A percentile compares a stretch with the other conserved stretches of the same genome.
These are phyloP conservation scores for Cajanus cajan DNA, from an alignment of 306 rosid species.

Conservation along the genomic window DNA sequence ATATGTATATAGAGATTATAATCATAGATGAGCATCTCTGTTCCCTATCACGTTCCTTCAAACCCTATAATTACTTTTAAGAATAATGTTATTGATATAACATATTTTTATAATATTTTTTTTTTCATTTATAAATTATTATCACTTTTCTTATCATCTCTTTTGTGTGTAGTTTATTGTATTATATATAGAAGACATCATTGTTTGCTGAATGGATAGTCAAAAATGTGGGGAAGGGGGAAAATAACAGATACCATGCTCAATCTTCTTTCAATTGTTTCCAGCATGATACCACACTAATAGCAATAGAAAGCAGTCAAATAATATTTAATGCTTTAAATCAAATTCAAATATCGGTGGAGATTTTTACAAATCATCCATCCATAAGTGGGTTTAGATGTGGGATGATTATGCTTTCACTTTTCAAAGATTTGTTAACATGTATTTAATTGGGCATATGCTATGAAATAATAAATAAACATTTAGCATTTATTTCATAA, in stretches of 20 bases:
- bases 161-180: background rate
- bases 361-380: constrained; percentile 23
- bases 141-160: background rate
- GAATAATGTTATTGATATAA: background rate
- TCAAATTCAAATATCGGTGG: constrained; percentile 24
- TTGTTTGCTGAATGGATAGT: constrained; percentile 1
- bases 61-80: constrained; percentile 26
- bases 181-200: background rate
- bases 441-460: background rate
- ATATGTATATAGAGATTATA: background rate
- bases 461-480: background rate
- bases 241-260: constrained; percentile 17
- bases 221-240: constrained; percentile 27
- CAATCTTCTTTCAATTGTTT: background rate
- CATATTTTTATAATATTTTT: background rate
- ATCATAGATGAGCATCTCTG: constrained; percentile 1
- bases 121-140: background rate
- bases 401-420: background rate
- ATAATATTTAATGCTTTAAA: constrained; percentile 6
- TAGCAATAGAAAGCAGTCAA: constrained; percentile 11
- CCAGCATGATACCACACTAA: background rate
- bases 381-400: constrained; percentile 21
- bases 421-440: background rate
- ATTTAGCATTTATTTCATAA: background rate
- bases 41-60: constrained; percentile 13